Base-by-base conservation (phyloP, 1,284 basidiomycete genomes). In the Boletus mariae region DNA sequence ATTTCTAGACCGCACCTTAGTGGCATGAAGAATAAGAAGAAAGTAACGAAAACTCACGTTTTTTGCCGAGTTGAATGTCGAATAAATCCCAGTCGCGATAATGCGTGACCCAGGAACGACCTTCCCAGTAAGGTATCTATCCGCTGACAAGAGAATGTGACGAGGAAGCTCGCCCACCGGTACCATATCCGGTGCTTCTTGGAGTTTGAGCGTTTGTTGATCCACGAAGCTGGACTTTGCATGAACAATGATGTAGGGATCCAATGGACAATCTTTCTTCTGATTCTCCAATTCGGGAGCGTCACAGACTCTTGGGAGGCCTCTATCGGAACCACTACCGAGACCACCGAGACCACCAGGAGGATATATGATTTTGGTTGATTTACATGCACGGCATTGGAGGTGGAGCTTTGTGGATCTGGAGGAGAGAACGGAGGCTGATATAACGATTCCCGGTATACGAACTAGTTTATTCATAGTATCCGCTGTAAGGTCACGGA, bases 141-240 rank as follows among this genome's bases (percentile, higher is more conserved):
- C 97, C 11, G 86, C 87, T 35, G 92, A 95, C 26, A 99, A 78
- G 51, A 98, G 82, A 80, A 99, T 94, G 71, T 99, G 97, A 41
- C 95, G 77, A 5, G 97, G 97, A 45, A 99, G 78, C 68, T 99
- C 97, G 77, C 97, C 97, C 23, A 99, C 94, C 2, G 97, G 97
- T 0, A 99, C 97, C 94, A 98, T 98, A 70, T 99, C 97, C 0
- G 97, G 97, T 7, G 96, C 95, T 73, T 99, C 97, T 71, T 99
- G 97, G 13, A 99, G 80, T 71, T 99, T 99, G 63, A 99, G 80
- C 7, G 86, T 92, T 73, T 99, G 97, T 63, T 95, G 92, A 69
- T 99, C 97, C 28, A 96, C 89, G 69, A 99, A 99, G 4, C 82
- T 77, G 49, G 94, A 99, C 71, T 94, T 92, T 51, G 94, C 91